Evolutionary conservation across 805 yeast species (phyloP).

Genomic region (Brettanomyces anomalus): DNA sequence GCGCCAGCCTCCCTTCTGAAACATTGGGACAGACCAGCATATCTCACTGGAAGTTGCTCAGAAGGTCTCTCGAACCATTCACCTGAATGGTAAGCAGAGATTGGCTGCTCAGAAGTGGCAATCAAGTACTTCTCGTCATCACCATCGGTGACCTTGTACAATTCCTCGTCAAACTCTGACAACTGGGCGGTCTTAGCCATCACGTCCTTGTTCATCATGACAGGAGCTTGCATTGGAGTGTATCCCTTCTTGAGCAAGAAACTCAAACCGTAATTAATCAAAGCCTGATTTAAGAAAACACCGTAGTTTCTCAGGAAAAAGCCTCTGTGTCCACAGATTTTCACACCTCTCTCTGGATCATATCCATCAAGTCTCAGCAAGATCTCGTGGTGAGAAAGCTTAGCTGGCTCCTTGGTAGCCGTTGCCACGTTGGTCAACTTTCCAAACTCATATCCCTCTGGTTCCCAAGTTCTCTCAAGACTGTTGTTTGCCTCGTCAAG

Average conservation of each 20-base stretch:
- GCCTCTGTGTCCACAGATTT: constrained; percentile 97
- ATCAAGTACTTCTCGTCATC: constrained; percentile 95
- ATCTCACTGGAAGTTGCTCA: constrained; percentile 92
- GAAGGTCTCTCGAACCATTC: constrained; percentile 98
- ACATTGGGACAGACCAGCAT: constrained; percentile 97
- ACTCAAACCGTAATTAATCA: constrained; percentile 89
- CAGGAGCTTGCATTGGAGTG: constrained; percentile 94
- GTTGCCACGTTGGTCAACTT: constrained; percentile 59
- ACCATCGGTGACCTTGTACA: constrained; percentile 95
- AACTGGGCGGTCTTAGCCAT: constrained; percentile 99
- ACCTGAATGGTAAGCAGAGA: constrained; percentile 91
- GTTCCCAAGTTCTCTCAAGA: constrained; percentile 80
- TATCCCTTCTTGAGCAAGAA: constrained; percentile 71
- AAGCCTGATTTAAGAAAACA: constrained; percentile 95
- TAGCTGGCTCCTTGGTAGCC: constrained; percentile 69
- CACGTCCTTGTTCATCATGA: constrained; percentile 98
- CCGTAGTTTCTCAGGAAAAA: constrained; percentile 92
- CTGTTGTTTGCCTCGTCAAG: constrained; percentile 88
- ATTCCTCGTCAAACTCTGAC: constrained; percentile 95
- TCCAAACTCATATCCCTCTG: constrained; percentile 45
- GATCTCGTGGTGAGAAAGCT: constrained; percentile 90
- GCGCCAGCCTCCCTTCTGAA: constrained; percentile 99
- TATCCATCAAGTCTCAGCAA: constrained; percentile 92
- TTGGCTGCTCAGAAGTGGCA: constrained; percentile 99
- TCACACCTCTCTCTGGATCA: constrained; percentile 98